A percentile compares a stretch with the other conserved stretches of the same genome.
Conservation (phyloP, 768 basidiomycete species). For the Paxillus ammoniavirescens region DNA sequence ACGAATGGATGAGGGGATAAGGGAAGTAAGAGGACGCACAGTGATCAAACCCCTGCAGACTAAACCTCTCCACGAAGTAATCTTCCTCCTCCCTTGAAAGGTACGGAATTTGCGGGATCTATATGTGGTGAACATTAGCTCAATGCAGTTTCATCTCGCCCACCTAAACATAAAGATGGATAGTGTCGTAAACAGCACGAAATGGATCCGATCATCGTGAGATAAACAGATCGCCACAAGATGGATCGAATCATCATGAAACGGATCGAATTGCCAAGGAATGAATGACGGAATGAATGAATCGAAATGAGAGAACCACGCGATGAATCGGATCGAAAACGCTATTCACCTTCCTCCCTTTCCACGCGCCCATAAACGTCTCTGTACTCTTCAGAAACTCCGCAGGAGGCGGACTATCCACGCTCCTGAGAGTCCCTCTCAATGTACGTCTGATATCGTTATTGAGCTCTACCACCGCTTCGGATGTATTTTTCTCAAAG, state of each 20-base stretch:
- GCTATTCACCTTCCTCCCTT: constrained; percentile 24
- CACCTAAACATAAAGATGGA: too few relatives aligned
- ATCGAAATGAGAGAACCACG: too few relatives aligned
- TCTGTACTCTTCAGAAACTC: constrained; percentile 48
- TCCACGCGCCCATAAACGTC: constrained; percentile 55
- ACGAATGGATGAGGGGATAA: not conserved
- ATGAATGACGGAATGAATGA: too few relatives aligned
- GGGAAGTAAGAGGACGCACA: constrained; percentile 43
- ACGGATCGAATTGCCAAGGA: too few relatives aligned
- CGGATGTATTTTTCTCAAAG: constrained; percentile 49
- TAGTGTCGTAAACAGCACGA: too few relatives aligned
- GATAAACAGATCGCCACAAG: too few relatives aligned
- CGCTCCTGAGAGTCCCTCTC: constrained; percentile 53
- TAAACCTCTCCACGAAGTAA: constrained; percentile 66
- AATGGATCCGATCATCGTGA: too few relatives aligned
- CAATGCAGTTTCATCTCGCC: too few relatives aligned
- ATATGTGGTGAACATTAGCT: not conserved
- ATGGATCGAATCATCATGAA: too few relatives aligned
- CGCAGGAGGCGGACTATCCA: constrained; percentile 54
- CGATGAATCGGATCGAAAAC: not conserved
- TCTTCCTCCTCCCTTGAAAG: constrained; percentile 62
- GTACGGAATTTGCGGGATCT: constrained; percentile 65
- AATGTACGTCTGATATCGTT: constrained; percentile 54
- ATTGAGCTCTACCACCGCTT: constrained; percentile 53
- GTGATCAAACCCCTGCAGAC: constrained; percentile 53